Base-by-base conservation (phyloP, 306 rosid species). In the Quercus glauca region DNA sequence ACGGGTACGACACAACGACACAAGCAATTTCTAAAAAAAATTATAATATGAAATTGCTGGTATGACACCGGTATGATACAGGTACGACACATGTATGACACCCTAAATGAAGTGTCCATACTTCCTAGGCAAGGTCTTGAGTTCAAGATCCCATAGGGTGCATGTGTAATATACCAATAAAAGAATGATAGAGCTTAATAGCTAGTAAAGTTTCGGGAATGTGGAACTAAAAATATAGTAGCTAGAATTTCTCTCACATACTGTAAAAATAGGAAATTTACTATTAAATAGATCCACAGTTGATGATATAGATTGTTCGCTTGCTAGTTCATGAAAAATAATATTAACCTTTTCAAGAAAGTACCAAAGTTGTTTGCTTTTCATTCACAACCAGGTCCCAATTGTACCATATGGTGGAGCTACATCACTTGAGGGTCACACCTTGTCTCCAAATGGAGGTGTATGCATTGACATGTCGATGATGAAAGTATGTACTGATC, bases 381-480 rank as follows among this genome's bases (percentile, higher is more conserved):
- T 57, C 68, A 72, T 74, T 63, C 45, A 35, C 56, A 49, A 59
- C 57, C 91, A 94, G 98, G 88, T 94, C 76, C 97, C 99, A 10
- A 91, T 94, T 79, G 97, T 94, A 79, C 99, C 99, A 19, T 94
- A 92, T 76, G 99, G 97, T 1, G 99, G 99, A 75, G 99, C 99
- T 84, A 94, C 99, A 51, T 94, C 99, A 69, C 81, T 92, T 77
- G 99, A 94, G 89, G 99, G 99, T 63, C 99, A 94, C 91, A 94
- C 97, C 76, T 87, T 94, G 85, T 86, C 91, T 56, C 97, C 97
- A 59, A 41, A 85, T 53, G 99, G 99, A 76, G 99, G 99, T 70
- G 95, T 92, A 83, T 94, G 97, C 80, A 85, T 94, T 68, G 97
- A 94, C 89, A 91, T 92, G 99, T 81, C 92, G 26, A 68, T 78